Evolutionary conservation across 169 alveolate genomes (phyloP), one percentile per base, ranked within the genome.

Genomic region (Toxoplasma gondii): DNA sequence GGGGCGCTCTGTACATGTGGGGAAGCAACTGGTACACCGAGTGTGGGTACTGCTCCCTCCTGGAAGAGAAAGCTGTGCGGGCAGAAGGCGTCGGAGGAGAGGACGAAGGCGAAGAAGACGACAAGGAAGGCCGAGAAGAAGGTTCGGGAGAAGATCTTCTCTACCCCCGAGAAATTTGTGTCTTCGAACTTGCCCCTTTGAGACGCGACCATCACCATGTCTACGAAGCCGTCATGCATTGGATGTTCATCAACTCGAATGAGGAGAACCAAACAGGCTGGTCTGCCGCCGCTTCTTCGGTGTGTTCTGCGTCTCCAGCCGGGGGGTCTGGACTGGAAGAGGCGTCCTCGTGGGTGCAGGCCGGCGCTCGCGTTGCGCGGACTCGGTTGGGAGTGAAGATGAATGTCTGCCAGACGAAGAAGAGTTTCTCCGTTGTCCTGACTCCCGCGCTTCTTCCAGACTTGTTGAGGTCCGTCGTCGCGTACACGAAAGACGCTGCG

Each of bases 1-100:
- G 53, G 38, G 94, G 94, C n/a, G 80, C 64, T 34, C 94, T 92
- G 39, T 92, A 81, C 58, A n/a, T 92, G 43, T 92, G 94, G 94
- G 94, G 94, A 82, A 92, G 94, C 94, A 92, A 92, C 92, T 53
- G 92, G 70, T 86, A 67, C 74, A 78, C 91, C 36, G 91, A 92
- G 92, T 92, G 94, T 29, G 94, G 67, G 9, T 31, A n/a, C 84
- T 82, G 90, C 64, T 36, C 67, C 17, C 41, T 24, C 9, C 69
- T 1, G 64, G 67, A 38, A 41, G 90, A 82, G 41, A 41, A 39
- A 49, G 19, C 29, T 7, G 88, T 19, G 31, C 16, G 34, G 64
- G 5, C 34, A 7, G 27, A 41, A 22, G 90, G n/a, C 90, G 41
- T 16, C 10, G 17, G 90, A 44, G 67, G 38, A 82, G 90, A 82